Evolutionary conservation across 495 filamentous ascomycete species (phyloP).

Genomic region (Tetracladium marchalianum): DNA sequence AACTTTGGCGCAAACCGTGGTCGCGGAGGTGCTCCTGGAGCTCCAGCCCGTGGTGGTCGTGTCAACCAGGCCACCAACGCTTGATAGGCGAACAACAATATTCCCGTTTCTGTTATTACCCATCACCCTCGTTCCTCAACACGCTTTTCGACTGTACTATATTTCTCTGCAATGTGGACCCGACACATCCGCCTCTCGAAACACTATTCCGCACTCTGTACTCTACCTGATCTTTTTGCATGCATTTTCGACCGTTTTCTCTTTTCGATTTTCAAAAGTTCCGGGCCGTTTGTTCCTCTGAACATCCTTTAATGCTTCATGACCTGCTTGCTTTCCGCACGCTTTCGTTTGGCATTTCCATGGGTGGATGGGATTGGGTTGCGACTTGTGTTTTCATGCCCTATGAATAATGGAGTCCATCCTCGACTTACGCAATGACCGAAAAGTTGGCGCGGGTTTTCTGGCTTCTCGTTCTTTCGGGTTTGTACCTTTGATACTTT

Average conservation of each 20-base stretch:
- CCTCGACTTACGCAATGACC: too few species aligned
- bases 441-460: too few species aligned
- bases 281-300: too few species aligned
- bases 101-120: too few species aligned
- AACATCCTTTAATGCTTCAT: constrained; percentile 1
- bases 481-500: too few species aligned
- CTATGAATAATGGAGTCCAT: background rate
- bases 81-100: constrained; percentile 13
- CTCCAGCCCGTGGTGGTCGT: constrained; percentile 31
- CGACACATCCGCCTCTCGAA: too few species aligned
- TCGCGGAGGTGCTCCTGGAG: constrained; percentile 36
- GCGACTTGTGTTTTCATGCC: constrained; percentile 1
- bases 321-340: background rate
- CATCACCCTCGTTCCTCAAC: too few species aligned
- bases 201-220: constrained; percentile 8
- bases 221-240: constrained; percentile 11
- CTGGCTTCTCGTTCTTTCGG: too few species aligned
- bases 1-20: constrained; percentile 55
- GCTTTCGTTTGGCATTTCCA: constrained; percentile 5
- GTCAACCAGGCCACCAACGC: constrained; percentile 30
- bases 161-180: too few species aligned
- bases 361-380: background rate
- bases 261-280: background rate
- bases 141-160: too few species aligned
- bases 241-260: constrained; percentile 3